Evolutionary conservation across 257 asterid species (phyloP).

Genomic region (Solanum bulbocastanum): DNA sequence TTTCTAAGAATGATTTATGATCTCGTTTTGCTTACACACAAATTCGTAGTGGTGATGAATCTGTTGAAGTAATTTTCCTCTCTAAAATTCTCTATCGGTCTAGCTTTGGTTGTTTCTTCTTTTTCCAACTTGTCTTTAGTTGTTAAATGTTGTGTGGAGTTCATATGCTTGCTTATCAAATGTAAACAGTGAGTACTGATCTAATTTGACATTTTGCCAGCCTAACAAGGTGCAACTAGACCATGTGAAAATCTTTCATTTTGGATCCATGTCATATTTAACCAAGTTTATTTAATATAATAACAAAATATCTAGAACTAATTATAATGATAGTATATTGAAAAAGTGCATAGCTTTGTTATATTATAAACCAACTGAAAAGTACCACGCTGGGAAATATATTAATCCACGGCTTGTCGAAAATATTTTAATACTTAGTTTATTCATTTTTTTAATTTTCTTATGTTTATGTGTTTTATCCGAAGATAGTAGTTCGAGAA

Average conservation of each 20-base stretch:
- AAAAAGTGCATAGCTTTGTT: background rate
- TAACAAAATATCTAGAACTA: background rate
- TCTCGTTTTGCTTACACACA: too few relatives aligned
- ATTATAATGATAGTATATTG: background rate
- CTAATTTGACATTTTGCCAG: background rate
- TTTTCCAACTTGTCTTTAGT: too few relatives aligned
- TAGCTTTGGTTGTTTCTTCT: too few relatives aligned
- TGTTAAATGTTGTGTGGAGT: too few relatives aligned
- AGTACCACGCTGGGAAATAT: background rate
- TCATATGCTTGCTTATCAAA: background rate
- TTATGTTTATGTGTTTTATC: background rate
- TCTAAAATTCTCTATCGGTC: too few relatives aligned
- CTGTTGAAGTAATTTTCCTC: too few relatives aligned
- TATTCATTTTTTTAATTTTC: too few relatives aligned
- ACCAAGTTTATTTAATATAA: background rate
- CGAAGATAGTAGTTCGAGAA: background rate
- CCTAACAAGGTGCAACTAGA: background rate
- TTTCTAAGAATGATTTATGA: too few relatives aligned
- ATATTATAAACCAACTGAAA: background rate
- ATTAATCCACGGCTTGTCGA: background rate
- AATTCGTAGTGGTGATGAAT: too few relatives aligned
- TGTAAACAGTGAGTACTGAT: background rate
- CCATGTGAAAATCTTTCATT: background rate
- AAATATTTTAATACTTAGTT: background rate
- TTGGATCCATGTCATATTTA: background rate